Evolutionary conservation across 805 yeast species (phyloP), one percentile per base, ranked within the genome.

Genomic region (Debaryomyces maramus): DNA sequence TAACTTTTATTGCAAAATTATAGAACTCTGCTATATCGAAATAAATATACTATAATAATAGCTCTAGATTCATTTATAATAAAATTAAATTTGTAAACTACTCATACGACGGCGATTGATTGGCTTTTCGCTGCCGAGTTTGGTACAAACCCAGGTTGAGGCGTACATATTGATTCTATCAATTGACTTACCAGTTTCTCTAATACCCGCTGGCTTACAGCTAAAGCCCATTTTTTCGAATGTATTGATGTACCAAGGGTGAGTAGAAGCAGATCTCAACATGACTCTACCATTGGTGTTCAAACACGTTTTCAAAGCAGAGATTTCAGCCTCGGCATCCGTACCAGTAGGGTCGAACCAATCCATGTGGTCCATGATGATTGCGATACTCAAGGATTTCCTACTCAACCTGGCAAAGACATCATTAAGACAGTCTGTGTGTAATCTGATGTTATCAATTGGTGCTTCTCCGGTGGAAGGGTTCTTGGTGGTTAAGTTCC

Each of bases 361-460:
- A 63, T 87, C 95, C 93, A 87, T 85, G 60, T 86, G 95, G 61
- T 86, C 95, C 95, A 86, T 86, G 39, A 86, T 83, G 30, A 86
- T 77, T 22, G 91, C 91, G 50, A 83, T 81, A 4, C 90, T 81
- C 32, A 86, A 72, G 8, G 88, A 77, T 40, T 77, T 73, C 35
- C 73, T 67, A 18, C 80, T 68, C 38, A 86, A 67, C 46, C 93
- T 73, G 30, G 77, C 80, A 46, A 84, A 78, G 3, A 87, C 93
- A 53, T 85, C 89, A 54, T 78, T 82, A 53, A 86, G 70, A 42
- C 81, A 80, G 59, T 87, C 95, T 1, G 95, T 86, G 63, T 86
- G 95, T 33, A 86, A 63, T 56, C 93, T 76, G 47, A 86, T 79
- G 40, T 78, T 80, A 55, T 83, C 85, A 41, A 87, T 61, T 5